Evolutionary conservation across 805 yeast species (phyloP).

Genomic region (Hanseniaspora pseudoguilliermondii): DNA sequence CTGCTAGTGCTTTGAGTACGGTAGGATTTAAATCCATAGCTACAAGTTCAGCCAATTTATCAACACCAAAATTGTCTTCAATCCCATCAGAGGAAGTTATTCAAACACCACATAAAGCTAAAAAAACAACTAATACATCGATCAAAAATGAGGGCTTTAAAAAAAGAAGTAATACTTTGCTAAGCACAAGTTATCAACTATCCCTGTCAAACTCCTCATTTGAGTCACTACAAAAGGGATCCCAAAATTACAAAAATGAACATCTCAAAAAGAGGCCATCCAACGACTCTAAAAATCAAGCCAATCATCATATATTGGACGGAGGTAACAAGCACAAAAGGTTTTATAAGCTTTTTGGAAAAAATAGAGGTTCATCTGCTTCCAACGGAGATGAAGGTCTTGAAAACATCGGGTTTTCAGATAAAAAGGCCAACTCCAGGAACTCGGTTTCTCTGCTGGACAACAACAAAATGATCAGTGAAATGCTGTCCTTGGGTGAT

Average conservation of each 20-base stretch:
- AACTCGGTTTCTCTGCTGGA: not conserved
- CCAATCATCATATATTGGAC: not conserved
- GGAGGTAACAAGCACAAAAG: not conserved
- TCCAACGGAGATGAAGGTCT: not conserved
- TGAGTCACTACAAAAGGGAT: not conserved
- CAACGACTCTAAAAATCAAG: not conserved
- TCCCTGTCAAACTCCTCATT: not conserved
- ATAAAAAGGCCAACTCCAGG: not conserved
- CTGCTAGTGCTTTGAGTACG: constrained; percentile 20
- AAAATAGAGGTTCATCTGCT: not conserved
- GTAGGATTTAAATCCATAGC: constrained; percentile 24
- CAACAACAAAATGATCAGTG: not conserved
- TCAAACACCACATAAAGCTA: not conserved
- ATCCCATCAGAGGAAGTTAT: not conserved
- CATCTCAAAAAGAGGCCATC: not conserved
- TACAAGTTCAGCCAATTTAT: not conserved
- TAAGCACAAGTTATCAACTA: not conserved
- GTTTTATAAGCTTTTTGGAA: constrained; percentile 1
- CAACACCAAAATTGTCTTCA: not conserved
- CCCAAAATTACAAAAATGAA: not conserved
- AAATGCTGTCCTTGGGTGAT: not conserved
- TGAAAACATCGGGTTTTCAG: not conserved
- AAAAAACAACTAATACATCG: not conserved
- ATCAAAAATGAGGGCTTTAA: not conserved
- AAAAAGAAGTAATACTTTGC: not conserved